Evolutionary conservation across 495 filamentous ascomycete genomes (phyloP).

Genomic region (Parachaetomium inaequale): DNA sequence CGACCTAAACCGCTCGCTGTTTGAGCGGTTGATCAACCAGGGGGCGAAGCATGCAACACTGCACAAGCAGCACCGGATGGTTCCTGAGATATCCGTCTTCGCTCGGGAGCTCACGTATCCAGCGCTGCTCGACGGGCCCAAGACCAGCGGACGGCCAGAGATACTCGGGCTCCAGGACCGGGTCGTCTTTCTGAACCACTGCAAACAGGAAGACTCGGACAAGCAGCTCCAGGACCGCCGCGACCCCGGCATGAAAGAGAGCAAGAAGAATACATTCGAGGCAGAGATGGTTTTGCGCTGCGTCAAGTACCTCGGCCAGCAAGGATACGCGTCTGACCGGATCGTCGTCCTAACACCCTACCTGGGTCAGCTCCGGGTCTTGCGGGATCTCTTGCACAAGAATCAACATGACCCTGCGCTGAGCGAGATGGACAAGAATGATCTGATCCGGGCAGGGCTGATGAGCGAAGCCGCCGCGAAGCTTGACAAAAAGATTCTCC

Average conservation of each 20-base stretch:
- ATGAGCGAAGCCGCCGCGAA: constrained; percentile 53
- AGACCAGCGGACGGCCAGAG: constrained; percentile 47
- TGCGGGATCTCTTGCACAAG: constrained; percentile 49
- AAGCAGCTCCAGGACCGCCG: constrained; percentile 46
- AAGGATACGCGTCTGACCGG: constrained; percentile 66
- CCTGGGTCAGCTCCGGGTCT: constrained; percentile 60
- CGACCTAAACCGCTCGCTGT: constrained; percentile 67
- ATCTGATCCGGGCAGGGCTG: constrained; percentile 64
- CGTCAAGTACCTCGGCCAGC: constrained; percentile 69
- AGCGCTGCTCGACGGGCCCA: constrained; percentile 54
- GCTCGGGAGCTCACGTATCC: constrained; percentile 62
- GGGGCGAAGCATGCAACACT: constrained; percentile 56
- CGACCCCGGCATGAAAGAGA: constrained; percentile 48
- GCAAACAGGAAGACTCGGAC: constrained; percentile 47
- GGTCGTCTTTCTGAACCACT: constrained; percentile 66
- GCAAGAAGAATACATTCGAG: constrained; percentile 66
- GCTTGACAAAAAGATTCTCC: constrained; percentile 48
- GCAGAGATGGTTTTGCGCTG: constrained; percentile 62
- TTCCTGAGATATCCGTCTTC: constrained; percentile 62
- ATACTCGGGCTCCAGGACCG: constrained; percentile 58
- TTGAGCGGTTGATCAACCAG: constrained; percentile 62
- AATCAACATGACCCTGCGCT: constrained; percentile 55
- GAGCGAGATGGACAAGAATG: constrained; percentile 66
- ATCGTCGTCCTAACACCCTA: constrained; percentile 75
- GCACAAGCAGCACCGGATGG: constrained; percentile 65